Base-by-base conservation (phyloP, 768 basidiomycete species). In the Mycena belliarum region DNA sequence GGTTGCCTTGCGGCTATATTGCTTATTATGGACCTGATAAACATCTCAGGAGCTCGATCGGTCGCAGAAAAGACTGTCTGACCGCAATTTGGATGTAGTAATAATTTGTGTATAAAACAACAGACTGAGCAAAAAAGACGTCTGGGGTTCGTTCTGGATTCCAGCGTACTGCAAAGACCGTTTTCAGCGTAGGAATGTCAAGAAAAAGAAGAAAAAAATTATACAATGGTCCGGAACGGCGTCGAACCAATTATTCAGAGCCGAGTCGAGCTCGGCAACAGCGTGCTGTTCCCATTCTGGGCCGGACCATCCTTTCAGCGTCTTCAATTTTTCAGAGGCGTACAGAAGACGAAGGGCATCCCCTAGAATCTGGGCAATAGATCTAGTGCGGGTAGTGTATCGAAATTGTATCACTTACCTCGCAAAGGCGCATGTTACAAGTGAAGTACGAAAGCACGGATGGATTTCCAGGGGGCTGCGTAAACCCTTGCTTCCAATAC, bases 401-500 rank as follows among this genome's bases (percentile, higher is more conserved):
- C 6, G 29, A 35, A 35, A 15, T 16, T 2, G 23, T n/a, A n/a
- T n/a, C n/a, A n/a, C n/a, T 37, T n/a, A 48, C 45, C 37, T 84
- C 83, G 24, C 73, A 74, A 0, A 91, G 76, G 60, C 82, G 84
- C 48, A 89, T 70, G 37, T 73, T 72, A 41, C 68, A 75, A 45
- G 81, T 75, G 58, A 88, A 89, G 50, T 73, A 79, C 0, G 86
- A 70, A 2, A 88, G 65, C 1, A 66, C 68, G 4, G 82, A 83
- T 0, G 87, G 85, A 61, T 82, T 81, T 18, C 77, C 81, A 0
- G 74, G 65, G 0, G 90, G 91, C 64, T 92, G 89, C 41, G 78
- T 77, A 71, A 86, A 88, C 1, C 74, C 75, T 20, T 73, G 72
- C 21, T 82, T 73, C 76, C 76, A 78, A 52, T 76, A 78, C 55